phyloP scores from a whole-genome alignment of 139 green algal species.

The Dunaliella sp. region DNA sequence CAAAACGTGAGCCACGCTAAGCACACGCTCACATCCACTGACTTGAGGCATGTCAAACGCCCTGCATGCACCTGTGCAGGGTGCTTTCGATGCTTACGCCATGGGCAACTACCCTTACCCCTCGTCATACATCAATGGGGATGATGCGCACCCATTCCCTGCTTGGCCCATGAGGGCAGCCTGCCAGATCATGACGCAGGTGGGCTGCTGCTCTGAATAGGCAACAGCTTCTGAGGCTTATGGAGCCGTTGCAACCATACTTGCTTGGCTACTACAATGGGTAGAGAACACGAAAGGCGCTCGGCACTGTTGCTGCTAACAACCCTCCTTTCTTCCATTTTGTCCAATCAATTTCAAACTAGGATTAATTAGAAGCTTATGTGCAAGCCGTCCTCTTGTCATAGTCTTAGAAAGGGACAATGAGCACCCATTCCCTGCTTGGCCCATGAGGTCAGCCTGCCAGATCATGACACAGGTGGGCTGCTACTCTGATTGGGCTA shows the following conservation, averaged over 20 bases:
- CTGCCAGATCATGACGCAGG: conserved; percentile 43
- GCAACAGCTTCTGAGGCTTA: conserved; percentile 1
- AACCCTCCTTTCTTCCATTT: no score
- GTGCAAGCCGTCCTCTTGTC: no score
- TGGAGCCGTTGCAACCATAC: neutral
- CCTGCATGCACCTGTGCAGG: no score
- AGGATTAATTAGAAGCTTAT: no score
- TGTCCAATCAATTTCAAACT: no score
- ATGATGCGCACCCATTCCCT: conserved; percentile 44
- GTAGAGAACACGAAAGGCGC: neutral
- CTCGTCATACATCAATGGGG: conserved; percentile 50
- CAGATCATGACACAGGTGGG: conserved; percentile 25
- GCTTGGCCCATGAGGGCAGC: conserved; percentile 66
- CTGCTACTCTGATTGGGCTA: no score
- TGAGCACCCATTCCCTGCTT: conserved; percentile 53
- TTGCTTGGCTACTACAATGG: neutral
- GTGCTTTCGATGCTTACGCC: conserved; percentile 68
- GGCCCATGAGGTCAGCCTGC: conserved; percentile 66
- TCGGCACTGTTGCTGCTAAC: neutral
- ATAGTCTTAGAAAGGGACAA: conserved; percentile 50
- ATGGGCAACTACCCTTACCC: conserved; percentile 77
- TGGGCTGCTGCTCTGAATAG: conserved; percentile 3
- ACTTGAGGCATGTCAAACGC: no score
- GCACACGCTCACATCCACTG: no score
- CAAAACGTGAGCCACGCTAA: no score